Evolutionary conservation across 2,329 filamentous ascomycete genomes (phyloP).

Genomic region (Sclerotinia sclerotiorum): DNA sequence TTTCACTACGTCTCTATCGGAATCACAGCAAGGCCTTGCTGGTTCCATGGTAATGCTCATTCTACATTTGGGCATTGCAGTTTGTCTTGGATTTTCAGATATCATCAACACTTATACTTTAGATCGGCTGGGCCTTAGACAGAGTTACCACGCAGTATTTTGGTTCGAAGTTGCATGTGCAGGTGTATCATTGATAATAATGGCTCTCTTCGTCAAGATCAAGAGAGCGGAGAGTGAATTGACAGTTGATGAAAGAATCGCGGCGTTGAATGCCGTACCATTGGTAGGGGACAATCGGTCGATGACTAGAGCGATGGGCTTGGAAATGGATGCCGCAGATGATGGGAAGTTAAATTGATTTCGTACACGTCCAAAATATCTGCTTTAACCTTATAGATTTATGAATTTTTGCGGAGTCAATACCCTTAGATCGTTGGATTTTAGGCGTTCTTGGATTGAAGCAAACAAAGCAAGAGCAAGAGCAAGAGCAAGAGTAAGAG

Average conservation of each 20-base stretch:
- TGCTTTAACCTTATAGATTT: neutral
- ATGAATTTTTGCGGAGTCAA: conserved; percentile 16
- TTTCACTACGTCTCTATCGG: conserved; percentile 70
- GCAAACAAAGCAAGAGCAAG: neutral
- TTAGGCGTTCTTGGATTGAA: conserved; percentile 8
- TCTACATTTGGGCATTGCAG: conserved; percentile 69
- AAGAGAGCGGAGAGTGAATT: conserved; percentile 55
- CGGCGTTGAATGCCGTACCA: conserved; percentile 29
- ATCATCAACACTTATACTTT: conserved; percentile 52
- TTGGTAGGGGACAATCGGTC: neutral
- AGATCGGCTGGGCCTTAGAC: conserved; percentile 43
- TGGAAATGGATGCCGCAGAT: conserved; percentile 8
- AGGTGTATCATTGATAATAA: conserved; percentile 50
- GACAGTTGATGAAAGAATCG: conserved; percentile 55
- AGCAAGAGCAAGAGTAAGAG: neutral
- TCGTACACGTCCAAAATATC: neutral
- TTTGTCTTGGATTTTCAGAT: conserved; percentile 70
- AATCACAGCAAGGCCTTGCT: conserved; percentile 66
- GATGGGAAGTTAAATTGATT: conserved; percentile 12
- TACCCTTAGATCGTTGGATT: conserved; percentile 17
- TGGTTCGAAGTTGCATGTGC: conserved; percentile 64
- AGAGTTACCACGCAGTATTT: conserved; percentile 64
- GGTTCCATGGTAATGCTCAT: conserved; percentile 70
- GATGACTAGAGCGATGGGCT: neutral
- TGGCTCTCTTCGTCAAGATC: conserved; percentile 53